Evolutionary conservation across 2,329 filamentous ascomycete genomes (phyloP).

Genomic region (Scopulariopsis brevicaulis): DNA sequence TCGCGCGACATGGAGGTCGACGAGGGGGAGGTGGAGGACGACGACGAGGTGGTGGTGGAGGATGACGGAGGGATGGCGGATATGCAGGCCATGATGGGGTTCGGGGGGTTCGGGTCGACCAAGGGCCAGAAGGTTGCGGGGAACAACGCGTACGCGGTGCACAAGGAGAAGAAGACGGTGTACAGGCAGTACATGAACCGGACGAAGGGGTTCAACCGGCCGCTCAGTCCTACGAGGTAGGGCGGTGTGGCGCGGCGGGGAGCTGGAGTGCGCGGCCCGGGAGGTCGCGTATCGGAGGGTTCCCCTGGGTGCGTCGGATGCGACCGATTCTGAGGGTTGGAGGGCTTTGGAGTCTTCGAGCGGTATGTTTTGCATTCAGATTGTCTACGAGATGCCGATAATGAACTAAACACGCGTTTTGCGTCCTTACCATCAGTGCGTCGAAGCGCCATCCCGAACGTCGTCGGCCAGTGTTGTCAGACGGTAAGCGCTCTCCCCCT

Average conservation of each 20-base stretch:
- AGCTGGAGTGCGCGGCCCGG: background rate
- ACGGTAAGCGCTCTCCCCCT: background rate
- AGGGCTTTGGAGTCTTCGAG: background rate
- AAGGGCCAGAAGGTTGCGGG: slow-evolving; percentile 83
- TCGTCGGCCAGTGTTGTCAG: background rate
- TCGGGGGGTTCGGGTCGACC: slow-evolving; percentile 73
- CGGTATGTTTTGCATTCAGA: background rate
- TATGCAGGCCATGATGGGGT: slow-evolving; percentile 85
- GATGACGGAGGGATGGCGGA: slow-evolving; percentile 58
- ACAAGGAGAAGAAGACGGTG: slow-evolving; percentile 88
- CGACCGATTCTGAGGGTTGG: background rate
- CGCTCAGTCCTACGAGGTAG: slow-evolving; percentile 47
- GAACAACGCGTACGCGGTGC: slow-evolving; percentile 71
- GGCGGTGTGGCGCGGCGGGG: background rate
- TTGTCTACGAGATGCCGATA: background rate
- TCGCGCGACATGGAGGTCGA: slow-evolving; percentile 4
- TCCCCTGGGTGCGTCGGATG: background rate
- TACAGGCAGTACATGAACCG: slow-evolving; percentile 97
- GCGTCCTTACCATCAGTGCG: background rate
- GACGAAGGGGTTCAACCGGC: slow-evolving; percentile 70
- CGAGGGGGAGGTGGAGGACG: slow-evolving; percentile 10
- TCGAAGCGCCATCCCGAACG: background rate
- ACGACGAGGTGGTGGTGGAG: slow-evolving; percentile 30
- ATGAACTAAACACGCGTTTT: background rate
- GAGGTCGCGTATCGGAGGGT: background rate